Evolutionary conservation across 345 rosid genomes (phyloP), one percentile per base, ranked within the genome.

Genomic region (Clausena lansium): DNA sequence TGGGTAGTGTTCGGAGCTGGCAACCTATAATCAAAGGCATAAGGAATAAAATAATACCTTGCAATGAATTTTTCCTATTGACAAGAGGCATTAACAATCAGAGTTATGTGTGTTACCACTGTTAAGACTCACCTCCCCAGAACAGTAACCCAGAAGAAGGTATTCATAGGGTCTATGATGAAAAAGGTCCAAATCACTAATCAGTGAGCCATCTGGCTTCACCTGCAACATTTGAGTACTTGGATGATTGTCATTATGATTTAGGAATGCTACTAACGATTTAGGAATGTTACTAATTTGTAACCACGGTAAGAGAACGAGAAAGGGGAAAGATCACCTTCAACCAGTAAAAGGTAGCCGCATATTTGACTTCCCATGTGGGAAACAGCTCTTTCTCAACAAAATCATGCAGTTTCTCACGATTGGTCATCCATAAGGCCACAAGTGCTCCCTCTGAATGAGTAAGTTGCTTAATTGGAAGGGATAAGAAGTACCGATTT

Each of bases 91-190:
- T 14, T 1, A 59, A 64, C 22, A 30, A 50, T 38, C 45, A 70
- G 73, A 75, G 33, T 22, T 27, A 74, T 61, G 55, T 25, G 13
- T 19, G 70, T 1, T n/a, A 36, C 58, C 38, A 61, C 36, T 25
- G 50, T 60, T 20, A 54, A 54, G 36, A 39, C 86, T 86, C 68
- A 93, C 97, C 88, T 88, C 73, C 14, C 76, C 69, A 15, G 78
- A 60, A 76, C 80, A 75, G 84, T 89, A 89, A 36, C 97, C 98
- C 77, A 95, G 70, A 27, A 95, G 82, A 84, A 95, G 95, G 83
- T 90, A 91, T 78, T 95, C 98, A 71, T 93, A 93, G 19, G 98
- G 98, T 74, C 93, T 91, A 83, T 95, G 98, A 88, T 95, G 98
- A 79, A 86, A 88, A 78, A 91, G 90, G 85, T 91, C 95, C 61